Evolutionary conservation across 768 basidiomycete genomes (phyloP).

Genomic region (Trametes villosa): DNA sequence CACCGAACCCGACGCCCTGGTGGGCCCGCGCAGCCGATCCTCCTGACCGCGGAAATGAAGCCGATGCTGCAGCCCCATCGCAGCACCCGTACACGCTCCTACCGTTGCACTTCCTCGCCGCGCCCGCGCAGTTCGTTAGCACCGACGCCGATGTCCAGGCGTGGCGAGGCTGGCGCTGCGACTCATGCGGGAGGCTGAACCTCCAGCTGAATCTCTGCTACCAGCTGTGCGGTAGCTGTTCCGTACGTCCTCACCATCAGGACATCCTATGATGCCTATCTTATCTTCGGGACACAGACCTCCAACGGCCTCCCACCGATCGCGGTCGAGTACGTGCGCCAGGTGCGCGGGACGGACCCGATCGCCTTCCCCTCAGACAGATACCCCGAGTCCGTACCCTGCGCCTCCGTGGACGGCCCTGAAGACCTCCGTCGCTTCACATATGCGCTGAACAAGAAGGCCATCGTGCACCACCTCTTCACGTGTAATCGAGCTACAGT

Average conservation of each 20-base stretch:
- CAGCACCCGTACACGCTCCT: conserved; percentile 4
- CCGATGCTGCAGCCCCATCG: neutral
- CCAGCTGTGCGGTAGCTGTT: conserved; percentile 19
- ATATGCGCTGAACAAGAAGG: neutral
- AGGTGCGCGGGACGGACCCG: conserved; percentile 10
- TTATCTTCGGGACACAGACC: neutral
- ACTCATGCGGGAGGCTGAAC: conserved; percentile 17
- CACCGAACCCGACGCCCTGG: neutral
- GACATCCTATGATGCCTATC: neutral
- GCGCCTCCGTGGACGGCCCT: neutral
- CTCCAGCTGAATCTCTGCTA: conserved; percentile 18
- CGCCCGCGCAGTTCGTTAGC: neutral
- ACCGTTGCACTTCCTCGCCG: conserved; percentile 14
- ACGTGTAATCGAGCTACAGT: conserved; percentile 15
- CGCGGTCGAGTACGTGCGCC: conserved; percentile 17
- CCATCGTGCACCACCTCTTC: conserved; percentile 18
- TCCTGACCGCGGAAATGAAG: too few species aligned
- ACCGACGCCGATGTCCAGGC: conserved; percentile 11
- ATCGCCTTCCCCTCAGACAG: conserved; percentile 20
- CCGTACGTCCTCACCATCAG: neutral
- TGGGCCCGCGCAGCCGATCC: neutral
- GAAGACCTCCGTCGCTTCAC: conserved; percentile 9
- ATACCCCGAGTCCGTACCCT: neutral
- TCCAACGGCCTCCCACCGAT: conserved; percentile 17
- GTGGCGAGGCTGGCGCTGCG: conserved; percentile 19